Evolutionary conservation across 169 alveolate genomes (phyloP), one percentile per base, ranked within the genome.

Genomic region (Sarcocystis neurona): DNA sequence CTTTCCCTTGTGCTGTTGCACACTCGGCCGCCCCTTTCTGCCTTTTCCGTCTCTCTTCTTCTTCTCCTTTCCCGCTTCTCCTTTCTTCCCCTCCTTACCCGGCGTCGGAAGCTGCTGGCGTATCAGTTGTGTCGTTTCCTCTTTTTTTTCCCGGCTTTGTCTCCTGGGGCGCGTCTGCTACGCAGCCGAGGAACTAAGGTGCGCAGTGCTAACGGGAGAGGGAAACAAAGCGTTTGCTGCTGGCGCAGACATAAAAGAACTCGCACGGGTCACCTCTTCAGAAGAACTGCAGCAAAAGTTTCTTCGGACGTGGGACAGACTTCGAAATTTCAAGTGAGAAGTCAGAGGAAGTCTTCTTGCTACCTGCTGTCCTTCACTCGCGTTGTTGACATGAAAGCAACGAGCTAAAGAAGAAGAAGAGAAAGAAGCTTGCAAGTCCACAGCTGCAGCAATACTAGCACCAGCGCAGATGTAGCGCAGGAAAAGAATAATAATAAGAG

Each of bases 151-250:
- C 63, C 20, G 63, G 10, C 63, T 53, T 20, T 53, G n/a, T 60
- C 34, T 37, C 46, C 20, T n/a, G 23, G 8, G 44, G 0, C 15
- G n/a, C 56, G 12, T 41, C 30, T 58, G 0, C 41, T 8, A 18
- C 32, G 41, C 63, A 18, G 95, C 94, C 85, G 88, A 91, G 56
- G 87, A 85, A 32, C 90, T 96, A 34, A 94, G 96, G 44, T 95
- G 95, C 27, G 92, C 96, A n/a, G 97, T 97, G 2, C 89, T 96
- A 18, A 97, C 98, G 37, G 98, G 98, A 30, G 93, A 92, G 30
- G 89, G 89, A 30, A 80, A 63, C 68, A 84, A 84, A 80, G 89
- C 89, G 0, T 84, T 84, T 39, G 50, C 66, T 12, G 56, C 43
- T 34, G 58, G 41, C 2, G 48, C 50, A 15, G 44, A 39, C 23